A percentile compares a stretch with the other conserved stretches of the same genome.
Evolutionary conservation across 2,329 filamentous ascomycete genomes (phyloP).

Genomic region (Colletotrichum viniferum): DNA sequence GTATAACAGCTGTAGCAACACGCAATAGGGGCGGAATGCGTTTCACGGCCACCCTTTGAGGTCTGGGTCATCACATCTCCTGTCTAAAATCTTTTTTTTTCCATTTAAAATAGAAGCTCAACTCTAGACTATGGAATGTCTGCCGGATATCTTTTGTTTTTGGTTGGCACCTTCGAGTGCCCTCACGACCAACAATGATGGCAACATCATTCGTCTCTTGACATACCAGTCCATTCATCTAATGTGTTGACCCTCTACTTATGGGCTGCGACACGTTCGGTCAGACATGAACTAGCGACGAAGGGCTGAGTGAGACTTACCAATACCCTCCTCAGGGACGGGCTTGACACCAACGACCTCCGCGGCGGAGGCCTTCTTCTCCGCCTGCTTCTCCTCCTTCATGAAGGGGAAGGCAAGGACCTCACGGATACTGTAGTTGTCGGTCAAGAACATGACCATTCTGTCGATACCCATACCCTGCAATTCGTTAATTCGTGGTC

Average conservation of each 20-base stretch:
- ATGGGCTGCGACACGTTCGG: slow-evolving; percentile 9
- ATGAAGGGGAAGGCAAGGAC: slow-evolving; percentile 97
- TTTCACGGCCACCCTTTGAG: not conserved
- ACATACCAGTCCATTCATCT: not conserved
- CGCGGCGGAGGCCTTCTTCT: slow-evolving; percentile 61
- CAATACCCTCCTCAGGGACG: slow-evolving; percentile 63
- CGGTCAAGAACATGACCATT: slow-evolving; percentile 92
- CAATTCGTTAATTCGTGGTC: not conserved
- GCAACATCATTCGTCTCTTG: slow-evolving; percentile 6
- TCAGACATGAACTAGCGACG: not conserved
- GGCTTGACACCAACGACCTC: slow-evolving; percentile 67
- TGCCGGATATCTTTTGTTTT: slow-evolving; percentile 10
- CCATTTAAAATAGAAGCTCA: slow-evolving; percentile 7
- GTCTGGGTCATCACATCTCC: not conserved
- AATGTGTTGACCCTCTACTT: slow-evolving; percentile 11
- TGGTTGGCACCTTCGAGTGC: not conserved
- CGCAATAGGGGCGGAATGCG: not conserved
- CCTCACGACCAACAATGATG: not conserved
- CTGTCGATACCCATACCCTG: slow-evolving; percentile 90
- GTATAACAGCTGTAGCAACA: slow-evolving; percentile 16
- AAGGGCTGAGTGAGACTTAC: slow-evolving; percentile 1
- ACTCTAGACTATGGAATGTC: slow-evolving; percentile 22
- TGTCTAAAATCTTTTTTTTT: not conserved
- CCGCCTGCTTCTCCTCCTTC: slow-evolving; percentile 74
- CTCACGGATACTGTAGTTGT: slow-evolving; percentile 92